Evolutionary conservation across 495 filamentous ascomycete genomes (phyloP), one percentile per base, ranked within the genome.

Genomic region (Neurospora sp.): DNA sequence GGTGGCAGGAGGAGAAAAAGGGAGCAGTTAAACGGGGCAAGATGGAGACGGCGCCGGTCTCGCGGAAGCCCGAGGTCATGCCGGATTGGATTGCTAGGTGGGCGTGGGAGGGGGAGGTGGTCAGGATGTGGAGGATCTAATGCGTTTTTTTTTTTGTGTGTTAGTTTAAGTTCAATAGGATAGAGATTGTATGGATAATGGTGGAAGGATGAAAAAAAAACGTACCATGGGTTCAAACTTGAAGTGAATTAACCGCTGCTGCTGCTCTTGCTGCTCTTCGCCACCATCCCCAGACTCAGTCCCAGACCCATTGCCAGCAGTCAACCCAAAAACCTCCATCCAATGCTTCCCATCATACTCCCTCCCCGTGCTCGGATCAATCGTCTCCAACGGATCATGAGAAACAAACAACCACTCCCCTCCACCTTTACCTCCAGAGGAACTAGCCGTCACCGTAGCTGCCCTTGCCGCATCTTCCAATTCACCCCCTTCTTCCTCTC

Each of bases 141-240:
- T 9, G 42, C 40, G 74, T 9, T 22, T 6, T 6, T 37, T 22
- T 6, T 2, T 37, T n/a, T n/a, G n/a, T 12, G 4, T 22, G 31
- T 41, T 27, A 37, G 72, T 79, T 71, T n/a, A 0, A 8, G 40
- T 40, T 44, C 41, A 8, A 3, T 44, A 18, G 7, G 18, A 44
- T 7, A 16, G 10, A 4, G 40, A 40, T 14, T 40, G 6, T 44
- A n/a, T 18, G 41, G 7, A 18, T 7, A 12, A 14, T 7, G 35
- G 70, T 10, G 35, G 16, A 31, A 42, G 61, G 20, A 53, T 65
- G 61, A n/a, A 53, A 68, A 45, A 45, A 74, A 40, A 65, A 74
- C 88, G 74, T 86, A 96, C 94, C 93, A 98, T 92, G 40, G 95
- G 92, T 79, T 97, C 94, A 78, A 95, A 97, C 80, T 96, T 94